A percentile compares a stretch with the other conserved stretches of the same genome.
Conservation (phyloP, 257 asterid genomes). For the Oldenlandia corymbosa region DNA sequence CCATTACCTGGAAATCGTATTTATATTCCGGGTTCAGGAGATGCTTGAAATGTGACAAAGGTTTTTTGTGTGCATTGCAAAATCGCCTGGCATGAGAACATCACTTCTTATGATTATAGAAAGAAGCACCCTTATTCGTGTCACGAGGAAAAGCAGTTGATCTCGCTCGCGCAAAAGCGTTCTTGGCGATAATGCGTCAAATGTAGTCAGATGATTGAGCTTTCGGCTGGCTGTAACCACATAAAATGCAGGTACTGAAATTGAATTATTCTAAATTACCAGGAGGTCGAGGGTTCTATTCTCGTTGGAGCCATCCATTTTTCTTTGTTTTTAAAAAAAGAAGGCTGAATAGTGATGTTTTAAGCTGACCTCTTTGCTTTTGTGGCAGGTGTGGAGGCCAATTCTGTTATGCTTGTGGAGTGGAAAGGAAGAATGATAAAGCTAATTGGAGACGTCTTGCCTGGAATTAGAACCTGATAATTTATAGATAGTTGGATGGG, state of each 20-base stretch:
- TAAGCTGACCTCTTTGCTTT: too few relatives aligned
- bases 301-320: too few relatives aligned
- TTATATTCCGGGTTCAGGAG: slow-evolving; percentile 18
- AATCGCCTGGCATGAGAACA: slow-evolving; percentile 27
- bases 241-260: slow-evolving; percentile 12
- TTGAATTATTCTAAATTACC: too few relatives aligned
- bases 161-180: slow-evolving; percentile 14
- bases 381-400: slow-evolving; percentile 21
- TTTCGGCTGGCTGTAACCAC: slow-evolving; percentile 26
- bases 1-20: background rate
- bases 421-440: slow-evolving; percentile 3
- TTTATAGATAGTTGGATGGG: too few relatives aligned
- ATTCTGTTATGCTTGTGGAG: slow-evolving; percentile 7
- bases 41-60: slow-evolving; percentile 33
- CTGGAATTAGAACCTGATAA: slow-evolving; percentile 1
- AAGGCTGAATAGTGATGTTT: too few relatives aligned
- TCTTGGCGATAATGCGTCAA: slow-evolving; percentile 24
- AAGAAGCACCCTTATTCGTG: slow-evolving; percentile 1
- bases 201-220: slow-evolving; percentile 29
- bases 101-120: slow-evolving; percentile 23
- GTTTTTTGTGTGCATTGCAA: slow-evolving; percentile 25
- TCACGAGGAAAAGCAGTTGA: slow-evolving; percentile 17
- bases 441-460: slow-evolving; percentile 2
- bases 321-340: too few relatives aligned
- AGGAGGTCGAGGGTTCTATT: too few relatives aligned